Evolutionary conservation across 2,329 filamentous ascomycete species (phyloP).

Genomic region (Pleoardoris graminearum): DNA sequence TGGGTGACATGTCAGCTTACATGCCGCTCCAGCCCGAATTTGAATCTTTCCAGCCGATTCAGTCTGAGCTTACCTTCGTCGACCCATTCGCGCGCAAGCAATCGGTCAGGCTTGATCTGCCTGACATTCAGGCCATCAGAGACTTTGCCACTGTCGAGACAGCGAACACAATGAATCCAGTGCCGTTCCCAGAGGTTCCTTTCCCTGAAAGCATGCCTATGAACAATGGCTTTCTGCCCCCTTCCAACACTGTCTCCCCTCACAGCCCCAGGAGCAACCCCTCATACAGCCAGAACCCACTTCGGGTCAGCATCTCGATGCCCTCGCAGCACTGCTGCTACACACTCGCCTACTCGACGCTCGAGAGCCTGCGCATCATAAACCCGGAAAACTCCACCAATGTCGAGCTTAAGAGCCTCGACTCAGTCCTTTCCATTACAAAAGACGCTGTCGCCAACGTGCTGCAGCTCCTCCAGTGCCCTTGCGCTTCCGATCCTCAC

Average conservation of each 20-base stretch:
- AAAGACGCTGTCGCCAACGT: slow-evolving; percentile 33
- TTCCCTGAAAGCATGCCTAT: slow-evolving; percentile 21
- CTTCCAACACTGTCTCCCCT: slow-evolving; percentile 18
- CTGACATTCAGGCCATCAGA: slow-evolving; percentile 32
- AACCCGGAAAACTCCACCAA: slow-evolving; percentile 21
- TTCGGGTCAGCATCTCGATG: slow-evolving; percentile 23
- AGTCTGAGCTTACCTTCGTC: slow-evolving; percentile 29
- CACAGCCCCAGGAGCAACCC: slow-evolving; percentile 23
- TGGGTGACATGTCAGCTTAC: slow-evolving; percentile 22
- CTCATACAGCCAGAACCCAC: slow-evolving; percentile 17
- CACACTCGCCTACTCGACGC: slow-evolving; percentile 33
- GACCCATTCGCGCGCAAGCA: slow-evolving; percentile 35
- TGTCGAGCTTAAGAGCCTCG: slow-evolving; percentile 28
- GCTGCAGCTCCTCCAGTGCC: slow-evolving; percentile 33
- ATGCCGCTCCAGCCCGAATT: slow-evolving; percentile 21
- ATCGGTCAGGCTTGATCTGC: slow-evolving; percentile 27
- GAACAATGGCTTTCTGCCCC: slow-evolving; percentile 18
- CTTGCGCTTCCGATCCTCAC: slow-evolving; percentile 39
- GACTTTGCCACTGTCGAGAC: slow-evolving; percentile 30
- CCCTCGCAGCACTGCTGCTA: slow-evolving; percentile 36
- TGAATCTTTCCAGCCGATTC: slow-evolving; percentile 23
- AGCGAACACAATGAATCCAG: slow-evolving; percentile 18
- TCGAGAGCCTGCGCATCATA: slow-evolving; percentile 35
- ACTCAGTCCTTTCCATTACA: slow-evolving; percentile 33
- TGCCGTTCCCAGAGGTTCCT: slow-evolving; percentile 20